Evolutionary conservation across 2,329 filamentous ascomycete genomes (phyloP), one percentile per base, ranked within the genome.

Genomic region (Epicoccum nigrum): DNA sequence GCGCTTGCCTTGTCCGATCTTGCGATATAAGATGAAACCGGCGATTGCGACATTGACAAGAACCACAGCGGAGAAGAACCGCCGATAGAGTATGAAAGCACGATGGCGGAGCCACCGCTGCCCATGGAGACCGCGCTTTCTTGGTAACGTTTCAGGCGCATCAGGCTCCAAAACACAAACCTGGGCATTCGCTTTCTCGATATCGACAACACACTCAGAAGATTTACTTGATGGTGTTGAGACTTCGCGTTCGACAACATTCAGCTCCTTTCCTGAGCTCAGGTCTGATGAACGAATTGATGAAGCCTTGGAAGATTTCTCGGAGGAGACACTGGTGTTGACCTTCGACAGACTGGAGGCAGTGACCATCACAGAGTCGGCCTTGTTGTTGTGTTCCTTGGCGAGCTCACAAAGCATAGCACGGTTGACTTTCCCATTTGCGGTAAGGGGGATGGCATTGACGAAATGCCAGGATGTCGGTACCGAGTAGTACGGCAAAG

Each of bases 371-470:
- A 27, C 33, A 28, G 58, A 57, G 25, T 58, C 54, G 12, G 48
- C 27, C 21, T 32, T 32, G n/a, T 9, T 13, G 13, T n/a, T 19
- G 12, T 20, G 17, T 7, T 44, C 53, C 4, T 54, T 38, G 1
- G 55, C 59, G 12, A 77, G 76, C 56, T 12, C 59, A 7, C 65
- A 67, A 5, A 85, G 76, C 4, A 69, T 64, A 17, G 68, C 71
- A 71, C 81, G 83, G 65, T 85, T 77, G 35, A 83, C 76, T 68
- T 85, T 85, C 35, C 83, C 83, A 51, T 85, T 84, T 2, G 75
- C 58, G 0, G 82, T 84, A 16, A 81, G 71, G 1, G 81, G 79
- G 16, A 85, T 74, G 4, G 71, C 68, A 0, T 70, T 59, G 4
- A 81, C 67, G 19, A 74, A 71, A 30, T 77, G 72, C 63, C 80